These are phyloP conservation scores for Leonotis leonurus DNA, from an alignment of 257 asterid species.

Conservation along the genomic window DNA sequence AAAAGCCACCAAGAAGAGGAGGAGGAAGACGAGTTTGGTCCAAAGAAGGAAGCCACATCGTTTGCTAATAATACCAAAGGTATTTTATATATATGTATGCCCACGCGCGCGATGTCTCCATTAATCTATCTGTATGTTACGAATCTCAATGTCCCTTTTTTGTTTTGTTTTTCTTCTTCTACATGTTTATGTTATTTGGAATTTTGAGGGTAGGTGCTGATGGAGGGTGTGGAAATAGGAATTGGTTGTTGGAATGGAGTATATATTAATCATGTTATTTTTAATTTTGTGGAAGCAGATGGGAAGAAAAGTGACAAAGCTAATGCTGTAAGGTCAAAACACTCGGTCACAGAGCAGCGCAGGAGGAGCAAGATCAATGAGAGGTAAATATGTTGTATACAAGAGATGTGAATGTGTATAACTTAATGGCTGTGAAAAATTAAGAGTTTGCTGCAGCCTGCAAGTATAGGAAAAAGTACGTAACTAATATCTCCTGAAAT, in stretches of 20 bases:
- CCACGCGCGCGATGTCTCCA: not conserved
- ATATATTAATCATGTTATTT: not conserved
- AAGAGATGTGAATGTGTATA: not conserved
- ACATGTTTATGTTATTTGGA: not conserved
- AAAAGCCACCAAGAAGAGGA: slow-evolving; percentile 63
- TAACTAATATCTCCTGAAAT: not conserved
- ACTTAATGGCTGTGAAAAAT: not conserved
- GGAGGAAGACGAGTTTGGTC: slow-evolving; percentile 63
- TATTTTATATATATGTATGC: not conserved
- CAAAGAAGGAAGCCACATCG: slow-evolving; percentile 46
- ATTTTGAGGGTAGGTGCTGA: not conserved
- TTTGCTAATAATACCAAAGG: slow-evolving; percentile 54
- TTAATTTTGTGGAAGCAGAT: slow-evolving; percentile 36
- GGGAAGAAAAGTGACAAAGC: slow-evolving; percentile 54
- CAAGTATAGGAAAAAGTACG: not conserved
- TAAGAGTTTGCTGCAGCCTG: not conserved
- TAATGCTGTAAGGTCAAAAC: slow-evolving; percentile 52
- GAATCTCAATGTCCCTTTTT: not conserved
- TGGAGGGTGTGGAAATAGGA: not conserved
- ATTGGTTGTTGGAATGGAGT: slow-evolving; percentile 8
- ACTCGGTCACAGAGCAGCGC: slow-evolving; percentile 67
- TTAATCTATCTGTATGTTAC: not conserved
- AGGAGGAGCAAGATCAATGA: slow-evolving; percentile 67
- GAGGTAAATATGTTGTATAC: slow-evolving; percentile 28
- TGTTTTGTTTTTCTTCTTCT: too few relatives aligned